Percentiles rank a stretch among this genome's conserved stretches.
Evolutionary conservation across 306 rosid genomes (phyloP).

Genomic region (Medicago arabica): DNA sequence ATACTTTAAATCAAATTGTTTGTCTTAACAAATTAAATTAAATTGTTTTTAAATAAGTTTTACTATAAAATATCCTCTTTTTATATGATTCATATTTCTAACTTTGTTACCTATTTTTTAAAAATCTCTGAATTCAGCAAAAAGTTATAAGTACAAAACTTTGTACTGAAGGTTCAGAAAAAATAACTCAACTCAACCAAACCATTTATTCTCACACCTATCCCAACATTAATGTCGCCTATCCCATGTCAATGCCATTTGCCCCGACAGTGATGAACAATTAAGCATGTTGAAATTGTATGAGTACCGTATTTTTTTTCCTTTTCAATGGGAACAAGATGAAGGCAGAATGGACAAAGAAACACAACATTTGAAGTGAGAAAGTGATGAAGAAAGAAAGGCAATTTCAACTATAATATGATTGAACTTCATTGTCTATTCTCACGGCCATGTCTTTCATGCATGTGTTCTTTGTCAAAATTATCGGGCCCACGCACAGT

Average conservation of each 20-base stretch:
- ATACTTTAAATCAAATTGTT: too few relatives aligned
- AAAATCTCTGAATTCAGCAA: too few relatives aligned
- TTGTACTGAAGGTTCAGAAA: neutral
- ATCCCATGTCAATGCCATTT: neutral
- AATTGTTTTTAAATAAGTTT: too few relatives aligned
- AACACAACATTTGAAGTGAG: neutral
- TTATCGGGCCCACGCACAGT: neutral
- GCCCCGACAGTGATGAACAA: neutral
- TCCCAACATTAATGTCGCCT: slow-evolving; percentile 19
- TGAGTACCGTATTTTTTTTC: neutral
- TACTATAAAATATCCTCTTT: too few relatives aligned
- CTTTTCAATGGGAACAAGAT: neutral
- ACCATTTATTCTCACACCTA: slow-evolving; percentile 37
- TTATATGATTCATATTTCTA: too few relatives aligned
- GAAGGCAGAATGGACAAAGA: neutral
- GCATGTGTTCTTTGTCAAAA: neutral
- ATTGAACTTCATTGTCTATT: neutral
- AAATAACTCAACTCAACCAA: neutral
- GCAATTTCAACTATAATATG: too few relatives aligned
- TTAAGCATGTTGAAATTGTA: neutral
- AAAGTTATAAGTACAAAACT: too few relatives aligned
- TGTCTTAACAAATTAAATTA: too few relatives aligned
- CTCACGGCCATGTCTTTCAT: too few relatives aligned
- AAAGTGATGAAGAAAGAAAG: neutral
- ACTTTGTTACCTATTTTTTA: too few relatives aligned